Evolutionary conservation across 2,329 filamentous ascomycete species (phyloP).

Genomic region (Ophiocordyceps robertsii): DNA sequence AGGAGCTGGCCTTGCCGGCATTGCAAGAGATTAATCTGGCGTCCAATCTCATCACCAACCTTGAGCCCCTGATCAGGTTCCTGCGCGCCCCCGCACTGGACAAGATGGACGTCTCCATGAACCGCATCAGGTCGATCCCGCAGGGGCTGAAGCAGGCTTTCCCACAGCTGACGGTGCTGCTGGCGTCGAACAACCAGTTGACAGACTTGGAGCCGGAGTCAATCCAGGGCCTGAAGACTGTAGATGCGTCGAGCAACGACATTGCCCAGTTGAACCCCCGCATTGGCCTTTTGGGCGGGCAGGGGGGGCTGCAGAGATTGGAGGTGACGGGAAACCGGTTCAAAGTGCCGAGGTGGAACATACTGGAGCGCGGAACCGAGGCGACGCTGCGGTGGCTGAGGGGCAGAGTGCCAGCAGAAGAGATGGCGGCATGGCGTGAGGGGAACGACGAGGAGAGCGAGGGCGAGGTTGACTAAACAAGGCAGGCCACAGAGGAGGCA

Average conservation of each 20-base stretch:
- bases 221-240: slow-evolving; percentile 58
- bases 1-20: slow-evolving; percentile 54
- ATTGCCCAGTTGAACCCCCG: slow-evolving; percentile 70
- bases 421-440: slow-evolving; percentile 42
- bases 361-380: slow-evolving; percentile 79
- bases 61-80: slow-evolving; percentile 50
- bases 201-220: slow-evolving; percentile 58
- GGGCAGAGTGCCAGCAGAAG: slow-evolving; percentile 54
- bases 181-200: slow-evolving; percentile 70
- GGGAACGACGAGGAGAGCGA: slow-evolving; percentile 25
- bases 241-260: slow-evolving; percentile 77
- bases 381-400: slow-evolving; percentile 70
- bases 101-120: slow-evolving; percentile 69
- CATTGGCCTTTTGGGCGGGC: slow-evolving; percentile 62
- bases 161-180: slow-evolving; percentile 54
- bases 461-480: slow-evolving; percentile 7
- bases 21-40: slow-evolving; percentile 67
- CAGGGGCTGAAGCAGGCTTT: slow-evolving; percentile 48
- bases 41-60: slow-evolving; percentile 57
- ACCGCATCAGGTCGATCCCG: slow-evolving; percentile 63
- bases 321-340: slow-evolving; percentile 81
- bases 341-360: slow-evolving; percentile 69
- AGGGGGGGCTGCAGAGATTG: slow-evolving; percentile 45
- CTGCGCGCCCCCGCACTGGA: slow-evolving; percentile 64
- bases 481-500: too few species aligned